A percentile compares a stretch with the other conserved stretches of the same genome.
These are phyloP conservation scores for Flaveria floridana DNA, from an alignment of 140 eudicot species.

Conservation along the genomic window DNA sequence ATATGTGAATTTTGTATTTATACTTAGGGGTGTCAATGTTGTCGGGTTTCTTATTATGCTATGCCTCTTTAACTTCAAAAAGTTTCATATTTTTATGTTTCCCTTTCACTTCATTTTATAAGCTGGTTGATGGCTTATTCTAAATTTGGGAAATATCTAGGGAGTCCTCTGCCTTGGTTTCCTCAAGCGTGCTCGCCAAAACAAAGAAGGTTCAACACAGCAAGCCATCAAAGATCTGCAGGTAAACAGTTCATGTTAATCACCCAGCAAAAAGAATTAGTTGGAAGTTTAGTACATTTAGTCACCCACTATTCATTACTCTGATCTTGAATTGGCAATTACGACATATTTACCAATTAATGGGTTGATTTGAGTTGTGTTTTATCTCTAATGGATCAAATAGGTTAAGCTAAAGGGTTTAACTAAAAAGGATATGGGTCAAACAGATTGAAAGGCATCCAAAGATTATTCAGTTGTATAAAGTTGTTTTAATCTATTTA, in stretches of 20 bases:
- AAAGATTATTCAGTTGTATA: not conserved
- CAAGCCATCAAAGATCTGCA: constrained; percentile 84
- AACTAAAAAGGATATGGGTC: not conserved
- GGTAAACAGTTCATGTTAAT: constrained; percentile 40
- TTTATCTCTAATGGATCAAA: constrained; percentile 12
- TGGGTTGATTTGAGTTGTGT: not conserved
- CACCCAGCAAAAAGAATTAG: not conserved
- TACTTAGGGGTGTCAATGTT: too few relatives aligned
- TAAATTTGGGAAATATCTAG: constrained; percentile 37
- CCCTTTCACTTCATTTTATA: not conserved
- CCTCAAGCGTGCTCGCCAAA: constrained; percentile 82
- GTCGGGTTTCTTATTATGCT: constrained; percentile 1
- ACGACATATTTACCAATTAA: not conserved
- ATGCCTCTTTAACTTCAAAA: not conserved
- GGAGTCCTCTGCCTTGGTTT: constrained; percentile 82
- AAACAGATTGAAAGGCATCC: constrained; percentile 5
- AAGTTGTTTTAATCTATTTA: not conserved
- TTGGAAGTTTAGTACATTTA: not conserved
- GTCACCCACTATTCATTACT: constrained; percentile 9
- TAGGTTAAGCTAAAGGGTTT: not conserved
- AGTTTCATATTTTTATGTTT: not conserved
- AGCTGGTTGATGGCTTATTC: constrained; percentile 16
- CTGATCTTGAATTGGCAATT: constrained; percentile 11
- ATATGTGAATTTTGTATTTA: too few relatives aligned
- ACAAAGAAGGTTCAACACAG: constrained; percentile 57